Evolutionary conservation across 768 basidiomycete species (phyloP).

Genomic region (Tulasnella sp.): DNA sequence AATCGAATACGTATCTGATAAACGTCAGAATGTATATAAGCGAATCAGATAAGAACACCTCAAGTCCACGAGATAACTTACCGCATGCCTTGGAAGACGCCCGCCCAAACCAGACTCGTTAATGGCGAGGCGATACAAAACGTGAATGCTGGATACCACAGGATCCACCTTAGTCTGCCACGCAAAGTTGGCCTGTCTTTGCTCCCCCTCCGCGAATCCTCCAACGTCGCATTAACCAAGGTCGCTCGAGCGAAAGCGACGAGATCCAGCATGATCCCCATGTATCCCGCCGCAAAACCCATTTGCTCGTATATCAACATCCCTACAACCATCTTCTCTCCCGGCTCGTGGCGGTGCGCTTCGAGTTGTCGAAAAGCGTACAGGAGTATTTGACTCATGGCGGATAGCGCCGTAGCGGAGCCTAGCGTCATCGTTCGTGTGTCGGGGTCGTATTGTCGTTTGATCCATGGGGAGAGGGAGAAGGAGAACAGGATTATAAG

Average conservation of each 20-base stretch:
- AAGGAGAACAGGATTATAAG: background rate
- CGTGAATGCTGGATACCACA: background rate
- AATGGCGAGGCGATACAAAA: background rate
- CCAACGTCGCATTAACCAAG: conserved; percentile 3
- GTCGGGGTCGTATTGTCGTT: background rate
- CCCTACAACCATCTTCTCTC: background rate
- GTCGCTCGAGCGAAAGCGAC: background rate
- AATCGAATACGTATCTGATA: background rate
- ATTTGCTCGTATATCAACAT: background rate
- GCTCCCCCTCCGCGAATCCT: background rate
- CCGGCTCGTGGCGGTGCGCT: background rate
- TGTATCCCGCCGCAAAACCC: background rate
- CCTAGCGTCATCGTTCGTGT: background rate
- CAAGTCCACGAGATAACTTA: background rate
- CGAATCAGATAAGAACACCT: too few species aligned
- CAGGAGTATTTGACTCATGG: background rate
- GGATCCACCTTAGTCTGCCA: background rate
- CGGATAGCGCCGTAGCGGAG: background rate
- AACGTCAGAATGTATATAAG: background rate
- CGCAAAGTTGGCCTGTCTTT: background rate
- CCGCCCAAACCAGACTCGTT: too few species aligned
- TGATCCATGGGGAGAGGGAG: background rate
- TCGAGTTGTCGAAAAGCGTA: background rate
- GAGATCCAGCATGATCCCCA: background rate
- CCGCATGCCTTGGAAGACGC: background rate